Base-by-base conservation (phyloP, 176 grass and related monocot genomes). In the Hordeum marinum region DNA sequence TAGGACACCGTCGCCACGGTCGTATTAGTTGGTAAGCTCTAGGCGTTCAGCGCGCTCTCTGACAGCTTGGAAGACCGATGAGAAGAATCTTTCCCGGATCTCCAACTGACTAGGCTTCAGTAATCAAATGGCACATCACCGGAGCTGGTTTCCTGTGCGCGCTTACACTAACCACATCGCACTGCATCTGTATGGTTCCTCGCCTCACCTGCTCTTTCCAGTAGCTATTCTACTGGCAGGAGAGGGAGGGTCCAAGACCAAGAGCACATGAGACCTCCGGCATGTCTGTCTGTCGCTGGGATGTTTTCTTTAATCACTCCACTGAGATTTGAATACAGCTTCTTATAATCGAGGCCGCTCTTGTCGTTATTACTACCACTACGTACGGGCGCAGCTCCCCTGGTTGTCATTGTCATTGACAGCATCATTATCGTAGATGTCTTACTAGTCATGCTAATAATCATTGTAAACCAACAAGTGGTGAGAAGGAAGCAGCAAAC, bases 251-350 rank as follows among this genome's bases (percentile, higher is more conserved):
- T 2, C 29, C 29, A 29, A 29, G 29, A 31, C 72, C 73, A 78
- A 35, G 27, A 68, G 81, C 91, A 90, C 85, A 85, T 90, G 85
- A 85, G 73, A 67, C 91, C 85, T 78, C 77, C 64, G 84, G 91
- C 91, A 93, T 93, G 88, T 93, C 81, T 93, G 88, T 93, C 81
- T 93, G 87, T 87, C 88, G 59, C 67, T 13, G 24, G 75, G 60
- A 69, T 23, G 39, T 63, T 89, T 89, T 80, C 12, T 86, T 89
- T 83, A 83, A 52, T 75, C 86, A 7, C 8, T 18, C 73, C 48
- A 69, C 79, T 86, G 52, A 76, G 78, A 82, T 82, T 74, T 78
- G 21, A 78, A 34, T 83, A 29, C 29, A 75, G 45, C 45, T 52
- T 52, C 48, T 52, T 14, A 40, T 87, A 74, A 66, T 17, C 84